A percentile compares a stretch with the other conserved stretches of the same genome.
phyloP scores from a whole-genome alignment of 768 basidiomycete species.

The Termitomyces sp. region DNA sequence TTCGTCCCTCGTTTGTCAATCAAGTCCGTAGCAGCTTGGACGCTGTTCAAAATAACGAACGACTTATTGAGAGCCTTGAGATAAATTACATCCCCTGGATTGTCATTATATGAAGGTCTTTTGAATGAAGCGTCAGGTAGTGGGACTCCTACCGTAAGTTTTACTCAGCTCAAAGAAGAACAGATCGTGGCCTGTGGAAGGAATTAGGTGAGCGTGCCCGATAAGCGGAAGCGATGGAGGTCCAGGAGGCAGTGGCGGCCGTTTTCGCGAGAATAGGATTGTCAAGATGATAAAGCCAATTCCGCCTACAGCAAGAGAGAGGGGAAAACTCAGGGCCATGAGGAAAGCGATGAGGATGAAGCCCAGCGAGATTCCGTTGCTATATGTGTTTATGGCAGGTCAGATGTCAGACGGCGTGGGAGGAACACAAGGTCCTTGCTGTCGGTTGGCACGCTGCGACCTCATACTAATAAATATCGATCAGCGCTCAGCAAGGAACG shows the following conservation, averaged over 20 bases:
- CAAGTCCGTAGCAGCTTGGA: neutral
- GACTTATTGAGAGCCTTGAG: slow-evolving; percentile 21
- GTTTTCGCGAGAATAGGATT: neutral
- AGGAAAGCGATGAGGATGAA: too few species aligned
- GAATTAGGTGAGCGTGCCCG: slow-evolving; percentile 33
- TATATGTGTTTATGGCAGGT: neutral
- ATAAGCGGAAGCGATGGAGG: slow-evolving; percentile 27
- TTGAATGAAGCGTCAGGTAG: neutral
- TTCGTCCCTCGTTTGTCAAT: neutral
- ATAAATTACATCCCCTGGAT: neutral
- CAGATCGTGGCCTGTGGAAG: slow-evolving; percentile 13
- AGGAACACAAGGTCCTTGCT: neutral
- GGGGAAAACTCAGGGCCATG: neutral
- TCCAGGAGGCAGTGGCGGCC: neutral
- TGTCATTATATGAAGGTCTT: neutral
- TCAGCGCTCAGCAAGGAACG: too few species aligned
- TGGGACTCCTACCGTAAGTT: slow-evolving; percentile 24
- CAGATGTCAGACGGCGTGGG: neutral
- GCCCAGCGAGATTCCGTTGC: too few species aligned
- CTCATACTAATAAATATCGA: too few species aligned
- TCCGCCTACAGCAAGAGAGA: neutral
- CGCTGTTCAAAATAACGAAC: slow-evolving; percentile 11
- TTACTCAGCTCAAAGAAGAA: neutral
- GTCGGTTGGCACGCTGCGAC: too few species aligned
- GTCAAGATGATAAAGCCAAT: neutral